These are phyloP conservation scores for Spathaspora gorwiae DNA, from an alignment of 805 yeast species.

Conservation along the genomic window DNA sequence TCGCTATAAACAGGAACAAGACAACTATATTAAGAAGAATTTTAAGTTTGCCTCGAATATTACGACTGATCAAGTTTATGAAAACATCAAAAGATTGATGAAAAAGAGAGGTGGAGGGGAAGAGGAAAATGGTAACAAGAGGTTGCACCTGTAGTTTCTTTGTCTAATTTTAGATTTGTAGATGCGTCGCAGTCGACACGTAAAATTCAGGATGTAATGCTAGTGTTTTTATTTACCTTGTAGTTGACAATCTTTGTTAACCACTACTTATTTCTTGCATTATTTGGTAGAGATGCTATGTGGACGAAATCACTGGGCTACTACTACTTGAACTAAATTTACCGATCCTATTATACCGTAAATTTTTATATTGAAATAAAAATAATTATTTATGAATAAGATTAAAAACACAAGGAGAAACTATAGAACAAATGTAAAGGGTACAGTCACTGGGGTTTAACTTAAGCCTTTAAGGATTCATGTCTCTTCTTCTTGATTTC, in stretches of 20 bases:
- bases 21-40: constrained; percentile 54
- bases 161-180: no score
- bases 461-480: constrained; percentile 90
- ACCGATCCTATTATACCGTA: background rate
- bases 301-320: no score
- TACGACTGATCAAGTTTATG: constrained; percentile 55
- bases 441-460: constrained; percentile 7
- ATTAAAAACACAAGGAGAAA: constrained; percentile 5
- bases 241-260: no score
- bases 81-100: constrained; percentile 51
- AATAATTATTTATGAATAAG: constrained; percentile 2
- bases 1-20: constrained; percentile 64
- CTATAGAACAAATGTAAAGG: constrained; percentile 6
- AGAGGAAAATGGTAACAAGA: background rate
- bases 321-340: background rate
- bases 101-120: constrained; percentile 16
- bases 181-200: no score
- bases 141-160: background rate
- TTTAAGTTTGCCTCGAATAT: constrained; percentile 43
- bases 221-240: no score
- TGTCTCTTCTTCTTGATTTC: constrained; percentile 99
- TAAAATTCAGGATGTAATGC: no score
- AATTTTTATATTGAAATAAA: constrained; percentile 3
- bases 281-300: no score
- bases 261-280: no score